phyloP scores from a whole-genome alignment of 129 eudicot species.

The Calendula officinalis region DNA sequence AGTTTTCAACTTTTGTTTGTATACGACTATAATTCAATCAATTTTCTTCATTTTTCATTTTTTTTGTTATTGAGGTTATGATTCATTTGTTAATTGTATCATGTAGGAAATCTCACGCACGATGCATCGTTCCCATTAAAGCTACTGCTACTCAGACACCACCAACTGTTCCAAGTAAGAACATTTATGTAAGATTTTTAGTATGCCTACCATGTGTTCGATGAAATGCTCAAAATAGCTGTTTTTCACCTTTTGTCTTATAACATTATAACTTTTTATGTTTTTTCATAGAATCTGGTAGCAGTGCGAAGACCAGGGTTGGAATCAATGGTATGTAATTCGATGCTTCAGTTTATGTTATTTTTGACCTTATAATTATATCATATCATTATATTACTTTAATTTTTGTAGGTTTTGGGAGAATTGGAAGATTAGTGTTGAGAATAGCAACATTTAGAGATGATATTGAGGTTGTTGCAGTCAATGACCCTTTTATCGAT shows the following conservation, averaged over 20 bases:
- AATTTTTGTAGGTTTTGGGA: constrained; percentile 73
- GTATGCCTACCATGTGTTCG: constrained; percentile 1
- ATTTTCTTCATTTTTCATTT: too few species aligned
- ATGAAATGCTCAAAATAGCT: neutral
- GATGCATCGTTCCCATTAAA: constrained; percentile 46
- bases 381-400: neutral
- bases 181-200: neutral
- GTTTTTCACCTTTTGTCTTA: neutral
- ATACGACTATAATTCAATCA: too few species aligned
- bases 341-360: neutral
- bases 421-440: constrained; percentile 90
- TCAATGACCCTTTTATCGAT: constrained; percentile 94
- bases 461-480: constrained; percentile 95
- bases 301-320: constrained; percentile 63
- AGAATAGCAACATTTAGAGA: constrained; percentile 87
- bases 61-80: neutral
- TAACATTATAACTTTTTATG: neutral
- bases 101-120: constrained; percentile 39
- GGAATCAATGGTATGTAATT: constrained; percentile 83
- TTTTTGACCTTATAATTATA: neutral
- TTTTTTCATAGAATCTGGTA: constrained; percentile 42
- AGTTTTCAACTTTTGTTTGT: constrained; percentile 14
- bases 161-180: constrained; percentile 57
- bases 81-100: neutral
- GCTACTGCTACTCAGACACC: constrained; percentile 85